Conservation (phyloP, 371 early-diverging fungal species). For the Blakeslea trispora region DNA sequence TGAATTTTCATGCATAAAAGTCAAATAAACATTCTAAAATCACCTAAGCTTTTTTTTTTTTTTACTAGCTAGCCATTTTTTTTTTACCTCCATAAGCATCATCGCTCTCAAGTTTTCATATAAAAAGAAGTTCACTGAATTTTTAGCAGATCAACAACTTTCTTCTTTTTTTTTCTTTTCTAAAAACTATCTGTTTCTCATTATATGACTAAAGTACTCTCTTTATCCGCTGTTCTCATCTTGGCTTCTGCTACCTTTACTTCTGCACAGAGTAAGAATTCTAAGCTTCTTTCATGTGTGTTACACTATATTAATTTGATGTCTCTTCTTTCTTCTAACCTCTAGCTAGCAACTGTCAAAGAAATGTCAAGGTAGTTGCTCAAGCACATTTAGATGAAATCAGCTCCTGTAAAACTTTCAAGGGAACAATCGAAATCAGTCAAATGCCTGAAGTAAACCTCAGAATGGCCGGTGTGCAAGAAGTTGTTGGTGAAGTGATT, state of each 20-base stretch:
- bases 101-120: no score
- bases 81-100: no score
- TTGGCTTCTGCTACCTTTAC: neutral
- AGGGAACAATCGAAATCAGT: slow-evolving; percentile 50
- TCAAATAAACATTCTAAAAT: no score
- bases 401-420: slow-evolving; percentile 43
- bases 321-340: no score
- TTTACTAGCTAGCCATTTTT: no score
- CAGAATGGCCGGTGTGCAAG: slow-evolving; percentile 39
- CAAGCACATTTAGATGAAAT: slow-evolving; percentile 54
- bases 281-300: neutral
- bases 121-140: no score
- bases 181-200: no score
- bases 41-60: no score
- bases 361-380: slow-evolving; percentile 17
- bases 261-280: neutral
- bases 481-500: slow-evolving; percentile 46
- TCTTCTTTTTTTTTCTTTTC: no score
- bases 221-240: neutral
- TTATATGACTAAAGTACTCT: neutral
- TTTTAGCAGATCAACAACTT: no score
- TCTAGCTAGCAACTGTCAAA: slow-evolving; percentile 2
- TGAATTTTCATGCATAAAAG: no score
- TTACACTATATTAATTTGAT: neutral
- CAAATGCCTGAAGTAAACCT: slow-evolving; percentile 21